Percentiles rank a stretch among this genome's conserved stretches.
Conservation (phyloP, 2,329 filamentous ascomycete species). For the Penicillium sp. region DNA sequence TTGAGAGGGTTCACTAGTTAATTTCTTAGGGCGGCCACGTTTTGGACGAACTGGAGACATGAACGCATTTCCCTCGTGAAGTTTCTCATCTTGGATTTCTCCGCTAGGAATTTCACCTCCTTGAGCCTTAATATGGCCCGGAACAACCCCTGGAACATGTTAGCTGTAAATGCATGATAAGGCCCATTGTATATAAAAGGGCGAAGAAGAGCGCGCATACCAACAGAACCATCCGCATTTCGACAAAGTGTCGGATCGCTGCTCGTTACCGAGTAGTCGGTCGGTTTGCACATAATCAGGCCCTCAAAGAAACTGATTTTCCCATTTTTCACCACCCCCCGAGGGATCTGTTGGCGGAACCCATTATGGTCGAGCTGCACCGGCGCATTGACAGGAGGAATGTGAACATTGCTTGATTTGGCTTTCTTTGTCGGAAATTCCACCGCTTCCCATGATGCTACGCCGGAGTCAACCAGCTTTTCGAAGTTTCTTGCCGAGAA, state of each 20-base stretch:
- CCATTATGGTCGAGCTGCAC: constrained; percentile 45
- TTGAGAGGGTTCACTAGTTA: constrained; percentile 2
- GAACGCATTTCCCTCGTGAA: too few species aligned
- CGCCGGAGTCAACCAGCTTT: constrained; percentile 47
- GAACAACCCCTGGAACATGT: too few species aligned
- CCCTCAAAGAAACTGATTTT: constrained; percentile 42
- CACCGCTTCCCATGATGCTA: constrained; percentile 52
- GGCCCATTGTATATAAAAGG: too few species aligned
- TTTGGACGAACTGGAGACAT: too few species aligned
- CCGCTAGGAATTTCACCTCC: too few species aligned
- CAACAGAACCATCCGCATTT: constrained; percentile 28
- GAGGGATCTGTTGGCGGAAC: constrained; percentile 36
- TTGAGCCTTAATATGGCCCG: too few species aligned
- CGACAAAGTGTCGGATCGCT: constrained; percentile 32
- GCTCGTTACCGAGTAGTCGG: constrained; percentile 30
- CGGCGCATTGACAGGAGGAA: constrained; percentile 29
- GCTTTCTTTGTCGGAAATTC: constrained; percentile 30
- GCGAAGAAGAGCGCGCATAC: constrained; percentile 20
- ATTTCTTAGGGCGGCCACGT: too few species aligned
- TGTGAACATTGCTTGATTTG: constrained; percentile 25
- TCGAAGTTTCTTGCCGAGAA: constrained; percentile 50
- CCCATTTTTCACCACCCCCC: constrained; percentile 39
- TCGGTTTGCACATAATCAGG: constrained; percentile 28
- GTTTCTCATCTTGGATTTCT: too few species aligned
- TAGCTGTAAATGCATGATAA: too few species aligned